phyloP scores from a whole-genome alignment of 2,329 filamentous ascomycete species.

The Amesomyces nigricolor region DNA sequence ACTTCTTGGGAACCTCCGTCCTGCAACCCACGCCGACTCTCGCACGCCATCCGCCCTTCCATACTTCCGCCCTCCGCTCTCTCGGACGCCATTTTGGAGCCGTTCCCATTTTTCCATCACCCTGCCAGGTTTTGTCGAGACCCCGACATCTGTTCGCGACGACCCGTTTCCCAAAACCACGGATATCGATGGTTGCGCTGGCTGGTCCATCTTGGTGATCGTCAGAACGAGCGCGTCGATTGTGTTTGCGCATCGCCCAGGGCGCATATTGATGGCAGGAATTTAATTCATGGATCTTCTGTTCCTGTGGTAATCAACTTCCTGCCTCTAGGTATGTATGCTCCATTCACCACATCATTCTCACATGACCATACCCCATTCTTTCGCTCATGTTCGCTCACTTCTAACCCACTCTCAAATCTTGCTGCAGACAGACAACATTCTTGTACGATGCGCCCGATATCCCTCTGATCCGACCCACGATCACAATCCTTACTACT shows the following conservation, averaged over 20 bases:
- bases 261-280: background rate
- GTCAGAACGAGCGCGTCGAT: background rate
- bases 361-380: background rate
- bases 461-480: conserved; percentile 16
- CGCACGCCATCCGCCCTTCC: conserved; percentile 18
- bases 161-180: background rate
- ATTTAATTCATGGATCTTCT: background rate
- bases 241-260: background rate
- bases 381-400: background rate
- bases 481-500: conserved; percentile 3
- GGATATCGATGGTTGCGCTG: conserved; percentile 7
- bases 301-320: background rate
- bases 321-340: conserved; percentile 3
- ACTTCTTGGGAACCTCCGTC: background rate
- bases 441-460: conserved; percentile 21
- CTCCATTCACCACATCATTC: background rate
- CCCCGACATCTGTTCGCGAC: background rate
- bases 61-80: conserved; percentile 19
- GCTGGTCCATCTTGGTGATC: background rate
- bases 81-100: conserved; percentile 14
- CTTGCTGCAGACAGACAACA: background rate
- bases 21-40: conserved; percentile 20
- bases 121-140: background rate
- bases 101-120: background rate
- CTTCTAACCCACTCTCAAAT: conserved; percentile 7